Conservation (phyloP, 352 stramenopile species). For the Hyaloperonospora brassicae region DNA sequence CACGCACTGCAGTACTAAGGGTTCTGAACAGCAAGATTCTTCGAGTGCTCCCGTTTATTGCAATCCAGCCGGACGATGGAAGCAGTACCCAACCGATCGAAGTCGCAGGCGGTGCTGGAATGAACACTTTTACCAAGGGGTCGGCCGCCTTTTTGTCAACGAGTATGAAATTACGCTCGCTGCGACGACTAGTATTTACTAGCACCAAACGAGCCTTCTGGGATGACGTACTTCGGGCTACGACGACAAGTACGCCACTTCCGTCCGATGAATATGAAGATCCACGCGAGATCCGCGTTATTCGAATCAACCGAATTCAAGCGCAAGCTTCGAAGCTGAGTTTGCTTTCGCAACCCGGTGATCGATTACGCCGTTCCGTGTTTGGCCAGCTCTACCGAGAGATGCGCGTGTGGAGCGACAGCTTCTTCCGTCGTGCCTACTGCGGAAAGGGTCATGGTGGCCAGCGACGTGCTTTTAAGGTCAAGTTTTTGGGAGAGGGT, state of each 20-base stretch:
- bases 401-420: constrained; percentile 91
- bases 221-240: constrained; percentile 89
- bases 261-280: constrained; percentile 98
- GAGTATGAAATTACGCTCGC: constrained; percentile 60
- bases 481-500: constrained; percentile 98
- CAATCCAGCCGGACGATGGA: constrained; percentile 53
- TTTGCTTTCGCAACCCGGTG: constrained; percentile 76
- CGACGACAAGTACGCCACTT: constrained; percentile 93
- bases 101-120: constrained; percentile 19
- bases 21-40: constrained; percentile 89
- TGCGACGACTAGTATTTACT: constrained; percentile 82
- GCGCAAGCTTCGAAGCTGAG: constrained; percentile 84
- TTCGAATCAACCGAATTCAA: constrained; percentile 96
- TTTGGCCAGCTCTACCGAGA: constrained; percentile 97
- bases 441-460: constrained; percentile 95
- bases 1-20: constrained; percentile 86
- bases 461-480: constrained; percentile 97
- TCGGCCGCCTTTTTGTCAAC: constrained; percentile 57
- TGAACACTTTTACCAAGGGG: constrained; percentile 9
- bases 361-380: constrained; percentile 88
- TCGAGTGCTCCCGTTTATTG: constrained; percentile 77
- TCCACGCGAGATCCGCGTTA: constrained; percentile 94
- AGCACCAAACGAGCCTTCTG: constrained; percentile 92
- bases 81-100: constrained; percentile 41
- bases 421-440: constrained; percentile 92